Base-by-base conservation (phyloP, 345 rosid genomes). In the Orychophragmus violaceus region DNA sequence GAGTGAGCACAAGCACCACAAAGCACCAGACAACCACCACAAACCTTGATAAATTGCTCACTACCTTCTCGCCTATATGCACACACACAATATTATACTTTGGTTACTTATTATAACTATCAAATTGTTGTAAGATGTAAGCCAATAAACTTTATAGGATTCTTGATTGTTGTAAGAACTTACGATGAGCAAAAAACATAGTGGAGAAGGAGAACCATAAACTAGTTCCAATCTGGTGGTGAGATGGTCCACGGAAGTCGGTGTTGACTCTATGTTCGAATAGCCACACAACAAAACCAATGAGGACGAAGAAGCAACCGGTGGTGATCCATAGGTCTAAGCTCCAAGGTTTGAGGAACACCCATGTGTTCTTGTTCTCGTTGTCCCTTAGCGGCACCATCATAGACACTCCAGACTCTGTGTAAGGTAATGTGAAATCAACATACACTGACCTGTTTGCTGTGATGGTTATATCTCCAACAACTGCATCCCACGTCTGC, bases 401-500 rank as follows among this genome's bases (percentile, higher is more conserved):
- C 96, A 89, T 91, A 7, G 82, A 59, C 6, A 89, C 90, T 5
- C 95, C 92, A 0, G 92, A 80, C 35, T 87, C 85, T 5, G 87
- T 71, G 72, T 68, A 91, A 0, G 96, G 98, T 42, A 87, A 24
- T 1, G 95, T 83, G 61, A 87, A 91, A 25, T 91, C 98, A 4
- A 73, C 91, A 22, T 12, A 39, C 7, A 0, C 1, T 6, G 96
- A 81, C 39, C 95, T 82, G 8, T 84, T 42, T 1, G 75, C 60
- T 1, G 71, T 36, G 19, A 89, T 84, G 4, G 98, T 82, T n/a
- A 53, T 12, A 68, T 91, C 98, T 71, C 90, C 98, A 16, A 82
- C 96, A 8, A 57, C 81, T 3, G 78, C 87, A 66, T 87, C 95
- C 12, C 33, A 83, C 0, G 8, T 66, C 91, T 88, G 81, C 14